Conservation (phyloP, 2,329 filamentous ascomycete species). For the Aureobasidium lini region DNA sequence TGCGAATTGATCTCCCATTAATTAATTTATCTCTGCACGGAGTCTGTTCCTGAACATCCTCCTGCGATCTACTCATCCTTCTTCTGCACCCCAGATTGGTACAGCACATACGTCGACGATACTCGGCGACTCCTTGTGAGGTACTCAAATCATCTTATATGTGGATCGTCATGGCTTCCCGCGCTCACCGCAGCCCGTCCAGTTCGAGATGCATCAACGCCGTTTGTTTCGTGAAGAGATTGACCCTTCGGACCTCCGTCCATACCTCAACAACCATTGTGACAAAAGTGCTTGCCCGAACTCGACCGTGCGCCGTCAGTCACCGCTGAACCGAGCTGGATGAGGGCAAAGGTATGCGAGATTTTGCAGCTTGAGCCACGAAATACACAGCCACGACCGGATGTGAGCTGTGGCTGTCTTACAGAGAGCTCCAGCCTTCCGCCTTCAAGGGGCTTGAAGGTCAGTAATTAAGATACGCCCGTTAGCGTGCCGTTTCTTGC, state of each 20-base stretch:
- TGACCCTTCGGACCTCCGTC: not conserved
- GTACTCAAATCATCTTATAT: not conserved
- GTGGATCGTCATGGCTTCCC: not conserved
- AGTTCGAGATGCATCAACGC: not conserved
- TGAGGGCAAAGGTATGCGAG: not conserved
- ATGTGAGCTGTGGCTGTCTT: not conserved
- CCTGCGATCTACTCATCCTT: not conserved
- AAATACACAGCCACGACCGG: not conserved
- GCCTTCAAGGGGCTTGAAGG: not conserved
- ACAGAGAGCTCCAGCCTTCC: not conserved
- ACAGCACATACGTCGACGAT: not conserved
- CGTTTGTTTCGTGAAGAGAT: not conserved
- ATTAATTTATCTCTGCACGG: not conserved
- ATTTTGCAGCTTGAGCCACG: not conserved
- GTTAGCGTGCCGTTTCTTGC: conserved; percentile 5
- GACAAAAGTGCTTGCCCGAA: not conserved
- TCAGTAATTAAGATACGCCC: not conserved
- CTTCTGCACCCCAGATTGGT: not conserved
- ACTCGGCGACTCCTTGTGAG: not conserved
- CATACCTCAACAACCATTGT: not conserved
- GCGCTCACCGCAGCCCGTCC: too few species aligned
- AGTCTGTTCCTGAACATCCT: conserved; percentile 5
- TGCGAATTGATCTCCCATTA: not conserved
- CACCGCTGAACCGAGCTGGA: not conserved
- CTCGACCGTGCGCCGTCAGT: not conserved